Conservation (phyloP, 306 rosid genomes). For the Carpinus fangiana region DNA sequence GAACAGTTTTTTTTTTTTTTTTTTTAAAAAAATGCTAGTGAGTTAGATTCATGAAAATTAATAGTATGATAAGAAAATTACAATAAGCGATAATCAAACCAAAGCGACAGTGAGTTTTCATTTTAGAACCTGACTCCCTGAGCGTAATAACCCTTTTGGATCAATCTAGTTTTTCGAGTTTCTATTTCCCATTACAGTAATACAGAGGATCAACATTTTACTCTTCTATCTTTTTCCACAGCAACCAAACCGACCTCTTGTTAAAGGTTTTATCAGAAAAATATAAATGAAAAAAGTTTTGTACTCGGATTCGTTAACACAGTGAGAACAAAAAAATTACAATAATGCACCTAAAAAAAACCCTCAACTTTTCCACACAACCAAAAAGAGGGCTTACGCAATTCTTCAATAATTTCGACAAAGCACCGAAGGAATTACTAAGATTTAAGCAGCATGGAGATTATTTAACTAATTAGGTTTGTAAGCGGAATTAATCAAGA, state of each 20-base stretch:
- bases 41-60: neutral
- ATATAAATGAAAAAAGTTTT: too few relatives aligned
- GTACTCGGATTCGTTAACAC: neutral
- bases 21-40: neutral
- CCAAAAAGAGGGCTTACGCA: neutral
- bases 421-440: neutral
- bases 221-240: neutral
- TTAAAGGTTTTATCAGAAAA: neutral
- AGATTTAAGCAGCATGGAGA: neutral
- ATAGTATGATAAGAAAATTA: neutral
- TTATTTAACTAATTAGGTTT: neutral
- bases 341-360: neutral
- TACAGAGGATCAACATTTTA: neutral
- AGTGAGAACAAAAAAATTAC: neutral
- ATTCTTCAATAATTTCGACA: neutral
- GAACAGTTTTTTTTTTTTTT: too few relatives aligned
- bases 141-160: neutral
- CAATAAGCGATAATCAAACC: neutral
- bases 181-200: neutral
- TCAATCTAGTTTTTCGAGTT: neutral
- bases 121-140: neutral
- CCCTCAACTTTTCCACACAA: neutral
- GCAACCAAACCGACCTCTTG: neutral
- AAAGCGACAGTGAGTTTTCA: neutral
- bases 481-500: neutral